Percentiles rank a stretch among this genome's conserved stretches.
Evolutionary conservation across 2,329 filamentous ascomycete species (phyloP).

Genomic region (Xylariaceae sp.): DNA sequence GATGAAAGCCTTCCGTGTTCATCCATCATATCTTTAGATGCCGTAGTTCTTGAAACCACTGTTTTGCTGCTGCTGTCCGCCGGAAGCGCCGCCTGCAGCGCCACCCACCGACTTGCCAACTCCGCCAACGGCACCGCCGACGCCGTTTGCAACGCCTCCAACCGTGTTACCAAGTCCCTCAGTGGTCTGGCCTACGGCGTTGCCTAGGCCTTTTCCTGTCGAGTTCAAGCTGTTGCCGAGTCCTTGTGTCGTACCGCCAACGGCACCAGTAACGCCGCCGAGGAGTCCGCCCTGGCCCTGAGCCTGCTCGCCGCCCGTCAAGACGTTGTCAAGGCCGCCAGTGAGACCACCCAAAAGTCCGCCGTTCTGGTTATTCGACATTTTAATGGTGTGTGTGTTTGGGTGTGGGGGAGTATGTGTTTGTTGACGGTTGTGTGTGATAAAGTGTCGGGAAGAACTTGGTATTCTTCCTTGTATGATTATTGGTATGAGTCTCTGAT

Average conservation of each 20-base stretch:
- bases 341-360: constrained; percentile 34
- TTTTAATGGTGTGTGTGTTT: constrained; percentile 18
- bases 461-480: not conserved
- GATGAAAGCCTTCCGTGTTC: not conserved
- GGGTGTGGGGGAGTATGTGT: constrained; percentile 4
- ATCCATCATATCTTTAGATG: constrained; percentile 14
- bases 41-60: constrained; percentile 29
- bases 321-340: constrained; percentile 33
- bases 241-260: constrained; percentile 31
- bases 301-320: constrained; percentile 34
- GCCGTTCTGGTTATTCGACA: constrained; percentile 34
- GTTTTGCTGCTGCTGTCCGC: constrained; percentile 12
- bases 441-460: not conserved
- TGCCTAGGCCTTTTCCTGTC: constrained; percentile 30
- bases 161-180: constrained; percentile 28
- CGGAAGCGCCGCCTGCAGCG: constrained; percentile 13
- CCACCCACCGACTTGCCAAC: constrained; percentile 16
- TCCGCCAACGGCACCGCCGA: constrained; percentile 17
- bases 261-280: constrained; percentile 30
- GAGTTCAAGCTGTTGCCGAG: constrained; percentile 32
- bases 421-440: not conserved
- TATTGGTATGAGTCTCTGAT: constrained; percentile 1
- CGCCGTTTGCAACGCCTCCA: constrained; percentile 24
- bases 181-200: constrained; percentile 31
- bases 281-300: constrained; percentile 34